These are phyloP conservation scores for Coniella lustricola DNA, from an alignment of 2,329 filamentous ascomycete species.

Conservation along the genomic window DNA sequence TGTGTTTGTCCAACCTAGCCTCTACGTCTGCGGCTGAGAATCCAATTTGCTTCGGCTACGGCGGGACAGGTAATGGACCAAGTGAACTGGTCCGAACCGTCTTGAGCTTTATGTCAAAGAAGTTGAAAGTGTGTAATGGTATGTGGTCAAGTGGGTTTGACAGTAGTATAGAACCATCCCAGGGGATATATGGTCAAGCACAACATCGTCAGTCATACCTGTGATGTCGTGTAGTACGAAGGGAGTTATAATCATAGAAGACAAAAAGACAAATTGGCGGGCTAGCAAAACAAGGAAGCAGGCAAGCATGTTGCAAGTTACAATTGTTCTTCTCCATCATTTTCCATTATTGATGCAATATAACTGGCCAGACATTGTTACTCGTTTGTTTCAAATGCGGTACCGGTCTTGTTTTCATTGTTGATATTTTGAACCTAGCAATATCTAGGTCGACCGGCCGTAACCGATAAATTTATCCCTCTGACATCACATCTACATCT, in stretches of 20 bases:
- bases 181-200: too few relatives aligned
- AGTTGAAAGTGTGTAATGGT: background rate
- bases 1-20: conserved; percentile 43
- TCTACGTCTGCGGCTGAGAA: conserved; percentile 76
- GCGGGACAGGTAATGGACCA: conserved; percentile 75
- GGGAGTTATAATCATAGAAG: background rate
- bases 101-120: conserved; percentile 21
- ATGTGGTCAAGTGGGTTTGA: background rate
- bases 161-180: background rate
- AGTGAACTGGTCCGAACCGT: conserved; percentile 91
- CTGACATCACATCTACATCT: too few relatives aligned
- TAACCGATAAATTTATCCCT: too few relatives aligned
- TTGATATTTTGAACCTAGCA: too few relatives aligned
- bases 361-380: too few relatives aligned
- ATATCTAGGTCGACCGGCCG: too few relatives aligned
- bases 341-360: background rate
- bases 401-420: too few relatives aligned
- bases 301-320: conserved; percentile 6
- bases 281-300: conserved; percentile 3
- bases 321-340: background rate
- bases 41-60: conserved; percentile 68
- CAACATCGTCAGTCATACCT: conserved; percentile 8
- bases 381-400: too few relatives aligned
- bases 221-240: conserved; percentile 3
- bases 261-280: too few relatives aligned